phyloP scores from a whole-genome alignment of 306 rosid species.

The Adenanthera pavonina region DNA sequence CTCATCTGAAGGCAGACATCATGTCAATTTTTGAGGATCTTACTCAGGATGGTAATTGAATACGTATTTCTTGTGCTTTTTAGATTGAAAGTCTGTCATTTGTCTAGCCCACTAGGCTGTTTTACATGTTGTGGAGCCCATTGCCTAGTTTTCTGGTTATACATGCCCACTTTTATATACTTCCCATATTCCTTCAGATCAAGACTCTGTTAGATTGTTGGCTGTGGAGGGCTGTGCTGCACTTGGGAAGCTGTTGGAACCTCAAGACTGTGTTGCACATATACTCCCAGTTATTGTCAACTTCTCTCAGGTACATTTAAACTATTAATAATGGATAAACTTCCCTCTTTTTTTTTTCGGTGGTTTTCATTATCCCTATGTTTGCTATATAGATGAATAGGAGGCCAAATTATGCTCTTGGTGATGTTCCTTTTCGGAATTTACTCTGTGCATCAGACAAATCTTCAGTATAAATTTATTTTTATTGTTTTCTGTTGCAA shows the following conservation, averaged over 20 bases:
- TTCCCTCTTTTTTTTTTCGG: not conserved
- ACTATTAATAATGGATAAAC: conserved; percentile 4
- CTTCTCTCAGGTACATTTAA: conserved; percentile 87
- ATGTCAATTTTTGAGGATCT: conserved; percentile 94
- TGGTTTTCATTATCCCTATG: not conserved
- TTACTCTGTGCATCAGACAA: conserved; percentile 3
- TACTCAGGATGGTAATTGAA: conserved; percentile 83
- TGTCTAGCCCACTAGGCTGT: conserved; percentile 23
- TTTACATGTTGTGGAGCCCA: conserved; percentile 23
- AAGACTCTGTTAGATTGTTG: conserved; percentile 93
- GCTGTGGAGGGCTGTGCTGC: conserved; percentile 99
- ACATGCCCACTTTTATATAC: not conserved
- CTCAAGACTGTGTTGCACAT: conserved; percentile 93
- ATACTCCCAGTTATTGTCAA: conserved; percentile 92
- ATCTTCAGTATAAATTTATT: not conserved
- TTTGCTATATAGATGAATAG: conserved; percentile 4
- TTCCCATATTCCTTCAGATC: conserved; percentile 63
- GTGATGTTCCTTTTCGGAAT: conserved; percentile 6
- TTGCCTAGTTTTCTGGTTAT: conserved; percentile 26
- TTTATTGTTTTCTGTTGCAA: conserved; percentile 12
- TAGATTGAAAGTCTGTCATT: conserved; percentile 11
- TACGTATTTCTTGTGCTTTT: conserved; percentile 24
- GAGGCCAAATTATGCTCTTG: conserved; percentile 15
- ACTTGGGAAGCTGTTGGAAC: conserved; percentile 92
- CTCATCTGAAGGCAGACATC: conserved; percentile 83